phyloP scores from a whole-genome alignment of 2,329 filamentous ascomycete species.

The Aphanoascus verrucosus region DNA sequence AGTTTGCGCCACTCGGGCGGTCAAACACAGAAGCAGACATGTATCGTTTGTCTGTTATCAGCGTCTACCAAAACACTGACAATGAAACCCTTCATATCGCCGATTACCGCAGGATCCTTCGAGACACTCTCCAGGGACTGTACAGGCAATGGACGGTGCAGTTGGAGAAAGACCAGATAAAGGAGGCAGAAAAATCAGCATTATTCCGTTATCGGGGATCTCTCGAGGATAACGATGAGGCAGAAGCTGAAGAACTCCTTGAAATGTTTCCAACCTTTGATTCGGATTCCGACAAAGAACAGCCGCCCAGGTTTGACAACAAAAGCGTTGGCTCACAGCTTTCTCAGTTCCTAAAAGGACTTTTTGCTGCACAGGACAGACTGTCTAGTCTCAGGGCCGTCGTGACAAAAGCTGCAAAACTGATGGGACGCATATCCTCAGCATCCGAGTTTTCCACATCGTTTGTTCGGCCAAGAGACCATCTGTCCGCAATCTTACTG shows the following conservation, averaged over 20 bases:
- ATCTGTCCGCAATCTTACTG: constrained; percentile 58
- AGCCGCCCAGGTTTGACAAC: constrained; percentile 32
- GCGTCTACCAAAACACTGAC: constrained; percentile 27
- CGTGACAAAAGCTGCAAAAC: constrained; percentile 26
- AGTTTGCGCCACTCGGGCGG: background rate
- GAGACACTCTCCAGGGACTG: constrained; percentile 58
- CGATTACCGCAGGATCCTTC: constrained; percentile 45
- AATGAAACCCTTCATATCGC: constrained; percentile 29
- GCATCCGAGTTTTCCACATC: constrained; percentile 19
- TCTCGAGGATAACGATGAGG: constrained; percentile 63
- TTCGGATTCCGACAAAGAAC: constrained; percentile 38
- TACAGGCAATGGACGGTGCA: constrained; percentile 72
- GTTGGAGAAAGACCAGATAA: constrained; percentile 63
- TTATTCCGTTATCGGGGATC: constrained; percentile 76
- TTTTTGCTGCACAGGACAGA: constrained; percentile 29
- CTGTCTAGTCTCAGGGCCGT: constrained; percentile 25
- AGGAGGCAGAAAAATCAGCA: constrained; percentile 61
- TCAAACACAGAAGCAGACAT: constrained; percentile 25
- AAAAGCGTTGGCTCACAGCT: constrained; percentile 51
- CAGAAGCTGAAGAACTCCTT: constrained; percentile 62
- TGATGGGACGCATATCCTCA: constrained; percentile 29
- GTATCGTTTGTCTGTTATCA: constrained; percentile 30
- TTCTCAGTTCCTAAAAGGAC: constrained; percentile 47
- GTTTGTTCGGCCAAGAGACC: constrained; percentile 34
- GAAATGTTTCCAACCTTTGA: constrained; percentile 74